A percentile compares a stretch with the other conserved stretches of the same genome.
phyloP scores from a whole-genome alignment of 345 rosid genomes.

The Eutrema heterophyllum region DNA sequence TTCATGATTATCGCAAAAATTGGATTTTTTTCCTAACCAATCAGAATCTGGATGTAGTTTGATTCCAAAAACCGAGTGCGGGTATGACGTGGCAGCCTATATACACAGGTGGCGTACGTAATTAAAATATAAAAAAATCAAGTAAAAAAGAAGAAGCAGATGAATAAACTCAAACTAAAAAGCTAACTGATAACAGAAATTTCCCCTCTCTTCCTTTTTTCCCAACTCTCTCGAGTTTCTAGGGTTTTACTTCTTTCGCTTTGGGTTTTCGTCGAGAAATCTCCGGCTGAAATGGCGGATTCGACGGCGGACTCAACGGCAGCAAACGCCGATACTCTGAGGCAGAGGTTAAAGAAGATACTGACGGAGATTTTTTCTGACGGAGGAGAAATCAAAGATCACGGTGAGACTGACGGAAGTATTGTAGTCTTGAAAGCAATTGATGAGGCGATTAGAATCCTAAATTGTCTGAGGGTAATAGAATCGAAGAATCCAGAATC shows the following conservation, averaged over 20 bases:
- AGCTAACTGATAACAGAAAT: constrained; percentile 11
- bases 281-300: constrained; percentile 8
- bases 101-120: constrained; percentile 15
- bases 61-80: not conserved
- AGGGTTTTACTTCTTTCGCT: not conserved
- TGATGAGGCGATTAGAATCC: constrained; percentile 33
- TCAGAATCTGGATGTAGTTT: no score
- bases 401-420: not conserved
- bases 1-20: no score
- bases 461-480: constrained; percentile 27
- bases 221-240: constrained; percentile 3
- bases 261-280: not conserved
- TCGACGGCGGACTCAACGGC: not conserved
- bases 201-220: not conserved
- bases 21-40: no score
- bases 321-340: constrained; percentile 6
- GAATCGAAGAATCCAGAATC: constrained; percentile 16
- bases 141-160: no score
- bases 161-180: not conserved
- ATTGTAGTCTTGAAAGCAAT: constrained; percentile 21
- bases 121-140: no score
- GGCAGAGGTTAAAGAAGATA: not conserved
- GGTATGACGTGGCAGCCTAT: constrained; percentile 6
- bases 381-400: constrained; percentile 12
- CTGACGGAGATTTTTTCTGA: constrained; percentile 17